A percentile compares a stretch with the other conserved stretches of the same genome.
Conservation (phyloP, 2,329 filamentous ascomycete genomes). For the Monosporascus sp. region DNA sequence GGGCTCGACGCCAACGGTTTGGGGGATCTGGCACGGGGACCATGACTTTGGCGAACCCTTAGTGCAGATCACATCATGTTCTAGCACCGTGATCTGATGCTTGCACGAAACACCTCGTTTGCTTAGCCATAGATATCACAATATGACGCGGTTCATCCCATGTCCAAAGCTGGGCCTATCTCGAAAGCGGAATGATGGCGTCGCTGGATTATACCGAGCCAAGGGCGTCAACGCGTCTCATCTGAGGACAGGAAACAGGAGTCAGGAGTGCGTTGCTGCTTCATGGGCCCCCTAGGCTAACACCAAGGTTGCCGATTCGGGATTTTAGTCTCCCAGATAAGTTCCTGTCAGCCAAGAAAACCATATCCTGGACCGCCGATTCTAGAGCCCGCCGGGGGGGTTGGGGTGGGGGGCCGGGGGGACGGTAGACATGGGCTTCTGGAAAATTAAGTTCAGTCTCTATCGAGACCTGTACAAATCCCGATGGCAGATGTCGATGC, state of each 20-base stretch:
- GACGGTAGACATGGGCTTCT: too few relatives aligned
- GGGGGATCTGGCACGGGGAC: too few relatives aligned
- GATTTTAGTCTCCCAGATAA: too few relatives aligned
- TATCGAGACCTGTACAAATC: too few relatives aligned
- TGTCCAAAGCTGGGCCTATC: not conserved
- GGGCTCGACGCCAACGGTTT: conserved; percentile 5
- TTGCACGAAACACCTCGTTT: not conserved
- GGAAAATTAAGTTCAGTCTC: too few relatives aligned
- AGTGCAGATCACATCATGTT: not conserved
- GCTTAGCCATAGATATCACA: not conserved
- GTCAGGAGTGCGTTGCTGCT: not conserved
- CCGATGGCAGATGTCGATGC: too few relatives aligned
- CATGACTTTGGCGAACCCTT: too few relatives aligned
- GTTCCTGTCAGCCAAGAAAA: too few relatives aligned
- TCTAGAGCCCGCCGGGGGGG: too few relatives aligned
- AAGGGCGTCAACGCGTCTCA: not conserved
- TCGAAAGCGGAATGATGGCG: not conserved
- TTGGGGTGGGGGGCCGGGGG: too few relatives aligned
- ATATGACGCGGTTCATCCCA: not conserved
- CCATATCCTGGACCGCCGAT: too few relatives aligned
- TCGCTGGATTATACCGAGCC: not conserved
- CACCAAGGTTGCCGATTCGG: too few relatives aligned
- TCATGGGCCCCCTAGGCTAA: not conserved
- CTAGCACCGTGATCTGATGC: not conserved
- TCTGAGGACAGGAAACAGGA: not conserved